A percentile compares a stretch with the other conserved stretches of the same genome.
phyloP scores from a whole-genome alignment of 2,329 filamentous ascomycete genomes.

The Diaporthe citriasiana region DNA sequence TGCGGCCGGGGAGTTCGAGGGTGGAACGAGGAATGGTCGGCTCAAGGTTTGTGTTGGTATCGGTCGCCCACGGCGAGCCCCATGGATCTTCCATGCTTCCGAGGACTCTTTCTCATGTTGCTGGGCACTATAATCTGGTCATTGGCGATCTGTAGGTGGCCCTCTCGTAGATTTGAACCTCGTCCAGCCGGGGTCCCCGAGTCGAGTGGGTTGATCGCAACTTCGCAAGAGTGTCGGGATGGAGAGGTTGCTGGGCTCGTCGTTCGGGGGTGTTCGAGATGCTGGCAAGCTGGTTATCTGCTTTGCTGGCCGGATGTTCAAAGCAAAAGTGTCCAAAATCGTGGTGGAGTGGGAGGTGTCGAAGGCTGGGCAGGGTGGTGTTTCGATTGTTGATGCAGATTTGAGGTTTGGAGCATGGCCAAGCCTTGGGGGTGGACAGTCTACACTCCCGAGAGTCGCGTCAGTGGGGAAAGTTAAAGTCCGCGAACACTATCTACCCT shows the following conservation, averaged over 20 bases:
- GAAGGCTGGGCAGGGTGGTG: slow-evolving; percentile 25
- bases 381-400: slow-evolving; percentile 28
- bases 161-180: slow-evolving; percentile 28
- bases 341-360: not conserved
- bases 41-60: slow-evolving; percentile 49
- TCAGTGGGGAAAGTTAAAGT: slow-evolving; percentile 28
- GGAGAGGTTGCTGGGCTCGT: not conserved
- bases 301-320: not conserved
- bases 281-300: not conserved
- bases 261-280: not conserved
- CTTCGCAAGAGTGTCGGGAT: not conserved
- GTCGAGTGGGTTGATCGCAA: slow-evolving; percentile 23
- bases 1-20: slow-evolving; percentile 51
- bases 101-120: slow-evolving; percentile 46
- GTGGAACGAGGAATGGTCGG: slow-evolving; percentile 58
- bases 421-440: slow-evolving; percentile 21
- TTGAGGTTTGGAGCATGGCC: slow-evolving; percentile 32
- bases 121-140: slow-evolving; percentile 33
- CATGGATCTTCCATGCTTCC: slow-evolving; percentile 73
- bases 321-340: slow-evolving; percentile 16
- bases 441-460: slow-evolving; percentile 13
- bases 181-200: slow-evolving; percentile 12
- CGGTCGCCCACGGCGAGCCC: slow-evolving; percentile 71
- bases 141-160: slow-evolving; percentile 40
- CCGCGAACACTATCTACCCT: not conserved